Evolutionary conservation across 208 protist species (phyloP).

Genomic region (Trypanosoma mega): DNA sequence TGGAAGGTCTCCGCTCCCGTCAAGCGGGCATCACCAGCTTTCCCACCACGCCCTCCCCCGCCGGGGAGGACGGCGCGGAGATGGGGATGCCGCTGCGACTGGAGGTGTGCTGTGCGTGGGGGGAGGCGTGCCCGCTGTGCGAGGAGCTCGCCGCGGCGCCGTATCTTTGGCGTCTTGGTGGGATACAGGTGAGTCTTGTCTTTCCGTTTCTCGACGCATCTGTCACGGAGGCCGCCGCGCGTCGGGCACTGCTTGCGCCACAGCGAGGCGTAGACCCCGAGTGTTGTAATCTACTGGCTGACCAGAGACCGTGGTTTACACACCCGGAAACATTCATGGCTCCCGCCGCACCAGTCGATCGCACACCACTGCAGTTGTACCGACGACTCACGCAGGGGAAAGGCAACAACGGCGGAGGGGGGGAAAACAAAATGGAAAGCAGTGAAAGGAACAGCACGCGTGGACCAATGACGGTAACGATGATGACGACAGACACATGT

Average conservation of each 20-base stretch:
- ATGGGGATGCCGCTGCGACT: too few relatives aligned
- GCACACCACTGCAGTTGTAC: constrained; percentile 49
- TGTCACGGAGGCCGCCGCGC: constrained; percentile 28
- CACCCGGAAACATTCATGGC: constrained; percentile 57
- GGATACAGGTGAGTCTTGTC: constrained; percentile 26
- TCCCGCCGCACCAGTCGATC: constrained; percentile 27
- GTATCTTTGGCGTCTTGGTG: constrained; percentile 44
- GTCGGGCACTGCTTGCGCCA: constrained; percentile 8
- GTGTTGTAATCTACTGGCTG: constrained; percentile 23
- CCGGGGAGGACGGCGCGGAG: too few relatives aligned
- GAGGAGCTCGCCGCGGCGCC: constrained; percentile 54
- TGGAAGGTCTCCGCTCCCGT: not conserved
- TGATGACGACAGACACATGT: not conserved
- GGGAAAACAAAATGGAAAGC: not conserved
- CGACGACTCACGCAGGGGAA: constrained; percentile 22
- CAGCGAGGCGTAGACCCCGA: constrained; percentile 16
- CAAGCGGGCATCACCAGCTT: constrained; percentile 2
- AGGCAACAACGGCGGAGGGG: not conserved
- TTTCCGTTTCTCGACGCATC: constrained; percentile 61
- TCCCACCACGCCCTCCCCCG: too few relatives aligned
- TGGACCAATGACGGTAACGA: not conserved
- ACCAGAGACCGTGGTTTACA: constrained; percentile 65
- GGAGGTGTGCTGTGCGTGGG: constrained; percentile 73
- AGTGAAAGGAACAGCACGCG: not conserved
- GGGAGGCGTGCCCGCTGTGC: constrained; percentile 69